These are phyloP conservation scores for Mycena sp. DNA, from an alignment of 1,284 basidiomycete species.

Conservation along the genomic window DNA sequence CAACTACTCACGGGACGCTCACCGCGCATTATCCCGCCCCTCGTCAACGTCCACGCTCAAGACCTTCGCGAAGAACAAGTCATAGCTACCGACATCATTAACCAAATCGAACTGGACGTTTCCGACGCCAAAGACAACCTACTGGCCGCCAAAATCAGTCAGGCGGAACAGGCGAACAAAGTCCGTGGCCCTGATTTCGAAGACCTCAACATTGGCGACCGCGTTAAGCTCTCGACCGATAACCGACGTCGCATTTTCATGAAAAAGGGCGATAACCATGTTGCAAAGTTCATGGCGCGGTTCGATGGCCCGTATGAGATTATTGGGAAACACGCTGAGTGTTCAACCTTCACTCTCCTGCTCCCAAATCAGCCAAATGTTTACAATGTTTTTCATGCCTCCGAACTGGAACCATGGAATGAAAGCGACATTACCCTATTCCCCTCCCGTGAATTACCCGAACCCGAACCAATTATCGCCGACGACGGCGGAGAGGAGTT, in stretches of 20 bases:
- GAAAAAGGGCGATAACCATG: constrained; percentile 33
- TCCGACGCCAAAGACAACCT: constrained; percentile 41
- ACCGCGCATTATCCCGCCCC: constrained; percentile 39
- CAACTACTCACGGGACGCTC: constrained; percentile 34
- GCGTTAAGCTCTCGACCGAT: constrained; percentile 40
- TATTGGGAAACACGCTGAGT: constrained; percentile 17
- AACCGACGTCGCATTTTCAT: constrained; percentile 39
- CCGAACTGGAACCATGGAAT: background rate
- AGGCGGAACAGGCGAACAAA: constrained; percentile 41
- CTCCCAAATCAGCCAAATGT: background rate
- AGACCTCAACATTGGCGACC: constrained; percentile 37
- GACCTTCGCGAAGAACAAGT: constrained; percentile 4
- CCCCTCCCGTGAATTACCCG: background rate
- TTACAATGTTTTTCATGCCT: constrained; percentile 2
- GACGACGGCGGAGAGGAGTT: constrained; percentile 27
- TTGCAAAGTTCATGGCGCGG: constrained; percentile 46
- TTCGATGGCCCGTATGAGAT: constrained; percentile 47
- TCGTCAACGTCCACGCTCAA: background rate
- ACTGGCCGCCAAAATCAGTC: constrained; percentile 37
- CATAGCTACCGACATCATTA: constrained; percentile 32
- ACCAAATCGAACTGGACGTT: constrained; percentile 13
- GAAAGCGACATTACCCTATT: constrained; percentile 7
- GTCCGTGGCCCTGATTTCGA: constrained; percentile 5
- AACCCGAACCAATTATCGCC: background rate
- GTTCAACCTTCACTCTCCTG: constrained; percentile 6